Evolutionary conservation across 495 filamentous ascomycete genomes (phyloP).

Genomic region (Aeminium ludgeri): DNA sequence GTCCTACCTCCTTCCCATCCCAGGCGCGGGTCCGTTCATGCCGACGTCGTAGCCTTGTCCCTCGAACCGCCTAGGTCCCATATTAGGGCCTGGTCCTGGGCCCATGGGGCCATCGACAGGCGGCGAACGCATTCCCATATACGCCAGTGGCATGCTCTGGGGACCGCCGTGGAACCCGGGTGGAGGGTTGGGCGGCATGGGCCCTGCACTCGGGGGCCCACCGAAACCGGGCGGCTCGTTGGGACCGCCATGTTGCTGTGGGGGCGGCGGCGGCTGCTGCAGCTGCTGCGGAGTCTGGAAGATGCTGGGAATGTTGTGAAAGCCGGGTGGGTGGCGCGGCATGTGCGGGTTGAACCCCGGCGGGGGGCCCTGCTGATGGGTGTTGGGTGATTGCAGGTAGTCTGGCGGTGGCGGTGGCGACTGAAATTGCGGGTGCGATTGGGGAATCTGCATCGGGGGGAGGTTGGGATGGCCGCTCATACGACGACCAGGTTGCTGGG

Average conservation of each 20-base stretch:
- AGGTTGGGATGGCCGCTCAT: slow-evolving; percentile 9
- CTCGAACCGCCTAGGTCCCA: background rate
- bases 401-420: slow-evolving; percentile 4
- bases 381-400: slow-evolving; percentile 6
- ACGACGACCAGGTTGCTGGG: slow-evolving; percentile 4
- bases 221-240: background rate
- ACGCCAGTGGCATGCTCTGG: slow-evolving; percentile 7
- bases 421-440: slow-evolving; percentile 1
- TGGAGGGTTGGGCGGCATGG: slow-evolving; percentile 7
- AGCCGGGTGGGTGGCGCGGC: slow-evolving; percentile 13
- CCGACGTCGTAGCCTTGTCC: background rate
- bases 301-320: slow-evolving; percentile 10
- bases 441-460: slow-evolving; percentile 10
- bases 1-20: too few relatives aligned
- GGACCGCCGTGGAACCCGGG: slow-evolving; percentile 9
- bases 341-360: slow-evolving; percentile 12
- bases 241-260: background rate
- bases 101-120: background rate
- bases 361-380: background rate
- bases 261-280: too few relatives aligned
- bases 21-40: background rate
- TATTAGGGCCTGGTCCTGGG: background rate
- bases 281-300: slow-evolving; percentile 11
- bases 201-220: background rate
- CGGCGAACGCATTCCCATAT: slow-evolving; percentile 8